Evolutionary conservation across 768 basidiomycete genomes (phyloP).

Genomic region (Lactarius quietus): DNA sequence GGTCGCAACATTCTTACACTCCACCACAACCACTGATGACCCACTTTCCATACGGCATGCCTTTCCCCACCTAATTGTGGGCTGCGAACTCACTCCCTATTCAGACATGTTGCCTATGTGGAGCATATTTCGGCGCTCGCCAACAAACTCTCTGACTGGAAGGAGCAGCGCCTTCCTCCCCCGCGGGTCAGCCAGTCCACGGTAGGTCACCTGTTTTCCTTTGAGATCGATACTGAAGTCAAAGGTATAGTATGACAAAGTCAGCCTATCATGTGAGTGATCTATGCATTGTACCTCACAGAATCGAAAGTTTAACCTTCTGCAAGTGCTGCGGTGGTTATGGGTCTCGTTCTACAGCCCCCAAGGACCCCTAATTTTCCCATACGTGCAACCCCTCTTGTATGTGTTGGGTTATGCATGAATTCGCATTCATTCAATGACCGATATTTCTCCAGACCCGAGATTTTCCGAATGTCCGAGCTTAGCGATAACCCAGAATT

Average conservation of each 20-base stretch:
- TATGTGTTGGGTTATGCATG: conserved; percentile 38
- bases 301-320: conserved; percentile 18
- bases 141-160: conserved; percentile 61
- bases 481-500: conserved; percentile 82
- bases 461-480: conserved; percentile 87
- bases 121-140: conserved; percentile 55
- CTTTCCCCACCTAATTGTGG: background rate
- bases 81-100: conserved; percentile 6
- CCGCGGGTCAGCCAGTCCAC: conserved; percentile 83
- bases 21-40: conserved; percentile 16
- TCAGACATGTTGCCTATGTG: conserved; percentile 54
- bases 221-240: conserved; percentile 11
- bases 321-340: conserved; percentile 73
- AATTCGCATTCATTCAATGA: conserved; percentile 7
- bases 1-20: conserved; percentile 16
- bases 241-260: conserved; percentile 70
- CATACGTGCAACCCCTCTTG: conserved; percentile 75
- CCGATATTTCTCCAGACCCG: conserved; percentile 52
- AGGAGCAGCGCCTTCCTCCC: conserved; percentile 73
- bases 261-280: conserved; percentile 72
- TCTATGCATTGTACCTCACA: conserved; percentile 5
- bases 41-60: conserved; percentile 24
- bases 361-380: conserved; percentile 71
- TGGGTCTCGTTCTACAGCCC: conserved; percentile 74
- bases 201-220: conserved; percentile 36